These are phyloP conservation scores for Ceriops decandra DNA, from an alignment of 345 rosid genomes.

Conservation along the genomic window DNA sequence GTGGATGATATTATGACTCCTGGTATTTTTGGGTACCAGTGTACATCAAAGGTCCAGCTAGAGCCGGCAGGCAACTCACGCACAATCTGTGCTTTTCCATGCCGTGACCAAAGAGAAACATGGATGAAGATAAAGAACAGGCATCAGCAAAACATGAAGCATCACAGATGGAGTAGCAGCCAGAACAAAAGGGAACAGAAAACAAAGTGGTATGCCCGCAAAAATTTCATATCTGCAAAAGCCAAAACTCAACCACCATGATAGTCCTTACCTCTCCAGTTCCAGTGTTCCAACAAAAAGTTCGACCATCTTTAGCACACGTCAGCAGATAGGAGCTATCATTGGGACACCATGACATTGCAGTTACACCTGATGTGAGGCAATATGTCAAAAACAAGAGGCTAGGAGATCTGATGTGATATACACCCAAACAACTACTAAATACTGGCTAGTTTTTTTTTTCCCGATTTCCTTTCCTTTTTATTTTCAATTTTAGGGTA, in stretches of 20 bases:
- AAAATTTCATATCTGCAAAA: neutral
- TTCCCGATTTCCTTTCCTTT: no score
- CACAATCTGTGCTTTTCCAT: conserved; percentile 49
- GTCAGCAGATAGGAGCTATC: conserved; percentile 95
- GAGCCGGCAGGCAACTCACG: conserved; percentile 92
- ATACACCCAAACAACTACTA: neutral
- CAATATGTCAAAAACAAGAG: neutral
- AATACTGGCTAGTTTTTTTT: no score
- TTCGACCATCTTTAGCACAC: conserved; percentile 95
- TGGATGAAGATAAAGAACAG: neutral
- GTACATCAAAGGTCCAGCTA: conserved; percentile 98
- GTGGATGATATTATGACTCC: conserved; percentile 97
- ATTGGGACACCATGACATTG: conserved; percentile 99
- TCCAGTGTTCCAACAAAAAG: conserved; percentile 95
- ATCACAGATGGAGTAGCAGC: neutral
- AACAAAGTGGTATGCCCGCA: neutral
- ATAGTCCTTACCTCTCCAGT: conserved; percentile 67
- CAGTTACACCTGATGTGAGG: conserved; percentile 76
- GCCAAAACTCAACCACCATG: conserved; percentile 5
- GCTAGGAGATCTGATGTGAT: neutral
- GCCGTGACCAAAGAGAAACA: no score
- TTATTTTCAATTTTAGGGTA: no score
- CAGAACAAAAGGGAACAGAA: neutral
- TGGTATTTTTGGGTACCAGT: conserved; percentile 94
- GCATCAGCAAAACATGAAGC: neutral